Conservation (phyloP, 768 basidiomycete species). For the Lentinus brumalis region DNA sequence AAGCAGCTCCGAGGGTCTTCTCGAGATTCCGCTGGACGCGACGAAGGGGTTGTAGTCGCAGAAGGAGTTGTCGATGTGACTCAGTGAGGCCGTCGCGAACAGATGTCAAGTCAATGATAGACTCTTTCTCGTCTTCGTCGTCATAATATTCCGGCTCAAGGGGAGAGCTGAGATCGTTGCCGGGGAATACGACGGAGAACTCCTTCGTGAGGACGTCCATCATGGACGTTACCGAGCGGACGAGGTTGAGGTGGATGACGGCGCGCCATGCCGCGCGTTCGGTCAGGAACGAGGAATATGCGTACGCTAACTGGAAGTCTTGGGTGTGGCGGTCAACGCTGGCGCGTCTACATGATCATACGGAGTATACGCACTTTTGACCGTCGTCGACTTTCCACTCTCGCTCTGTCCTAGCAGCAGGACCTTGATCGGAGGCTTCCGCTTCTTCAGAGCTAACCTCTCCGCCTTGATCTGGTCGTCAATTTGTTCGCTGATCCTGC, state of each 20-base stretch:
- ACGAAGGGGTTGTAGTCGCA: conserved; percentile 56
- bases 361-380: conserved; percentile 59
- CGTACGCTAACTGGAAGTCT: conserved; percentile 80
- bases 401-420: conserved; percentile 74
- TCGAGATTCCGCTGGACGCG: conserved; percentile 63
- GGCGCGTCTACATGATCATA: not conserved
- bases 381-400: conserved; percentile 77
- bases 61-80: conserved; percentile 56
- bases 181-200: conserved; percentile 1
- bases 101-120: not conserved
- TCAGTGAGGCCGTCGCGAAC: conserved; percentile 46
- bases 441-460: conserved; percentile 56
- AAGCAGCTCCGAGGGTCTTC: conserved; percentile 55
- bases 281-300: conserved; percentile 66
- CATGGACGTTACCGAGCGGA: conserved; percentile 69
- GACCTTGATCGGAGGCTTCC: conserved; percentile 70
- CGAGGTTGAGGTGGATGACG: conserved; percentile 79
- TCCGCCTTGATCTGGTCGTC: conserved; percentile 73
- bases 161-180: not conserved
- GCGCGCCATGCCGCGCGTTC: conserved; percentile 72
- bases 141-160: conserved; percentile 14
- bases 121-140: conserved; percentile 8
- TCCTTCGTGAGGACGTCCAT: conserved; percentile 53
- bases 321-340: not conserved
- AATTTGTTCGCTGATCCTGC: conserved; percentile 68